These are phyloP conservation scores for Asterella californica DNA, from an alignment of 225 moss, liverwort and hornwort genomes.

Conservation along the genomic window DNA sequence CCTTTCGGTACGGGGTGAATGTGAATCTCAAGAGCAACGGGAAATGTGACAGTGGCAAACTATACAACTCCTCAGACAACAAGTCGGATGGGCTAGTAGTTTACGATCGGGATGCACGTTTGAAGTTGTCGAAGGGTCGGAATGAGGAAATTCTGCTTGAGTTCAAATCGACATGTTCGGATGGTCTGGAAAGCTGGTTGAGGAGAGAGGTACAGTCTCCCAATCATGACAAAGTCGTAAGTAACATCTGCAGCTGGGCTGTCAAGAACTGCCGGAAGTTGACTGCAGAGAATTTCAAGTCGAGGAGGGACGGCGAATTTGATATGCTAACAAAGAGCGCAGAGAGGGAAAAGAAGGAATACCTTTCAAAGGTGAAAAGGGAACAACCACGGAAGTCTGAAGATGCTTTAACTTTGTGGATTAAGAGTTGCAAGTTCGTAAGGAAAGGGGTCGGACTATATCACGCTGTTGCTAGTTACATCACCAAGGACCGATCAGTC, in stretches of 20 bases:
- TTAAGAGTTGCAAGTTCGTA: neutral
- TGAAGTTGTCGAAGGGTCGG: neutral
- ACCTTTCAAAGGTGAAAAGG: neutral
- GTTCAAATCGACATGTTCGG: neutral
- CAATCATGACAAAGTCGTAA: neutral
- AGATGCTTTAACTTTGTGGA: neutral
- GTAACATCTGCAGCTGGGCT: constrained; percentile 7
- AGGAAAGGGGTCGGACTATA: neutral
- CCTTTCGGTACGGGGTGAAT: neutral
- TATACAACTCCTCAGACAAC: neutral
- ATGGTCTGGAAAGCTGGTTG: neutral
- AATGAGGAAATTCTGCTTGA: no score
- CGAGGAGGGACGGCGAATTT: no score
- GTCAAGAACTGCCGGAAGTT: neutral
- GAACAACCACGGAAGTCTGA: neutral
- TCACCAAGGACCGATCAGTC: no score
- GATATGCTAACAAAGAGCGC: neutral
- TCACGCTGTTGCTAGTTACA: neutral
- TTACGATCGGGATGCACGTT: neutral
- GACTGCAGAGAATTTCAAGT: constrained; percentile 11
- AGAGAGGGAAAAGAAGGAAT: neutral
- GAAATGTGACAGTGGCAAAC: neutral
- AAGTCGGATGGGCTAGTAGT: neutral
- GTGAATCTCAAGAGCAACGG: neutral
- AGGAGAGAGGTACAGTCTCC: no score